Base-by-base conservation (phyloP, 441 rosid genomes). In the Jatropha multifida region DNA sequence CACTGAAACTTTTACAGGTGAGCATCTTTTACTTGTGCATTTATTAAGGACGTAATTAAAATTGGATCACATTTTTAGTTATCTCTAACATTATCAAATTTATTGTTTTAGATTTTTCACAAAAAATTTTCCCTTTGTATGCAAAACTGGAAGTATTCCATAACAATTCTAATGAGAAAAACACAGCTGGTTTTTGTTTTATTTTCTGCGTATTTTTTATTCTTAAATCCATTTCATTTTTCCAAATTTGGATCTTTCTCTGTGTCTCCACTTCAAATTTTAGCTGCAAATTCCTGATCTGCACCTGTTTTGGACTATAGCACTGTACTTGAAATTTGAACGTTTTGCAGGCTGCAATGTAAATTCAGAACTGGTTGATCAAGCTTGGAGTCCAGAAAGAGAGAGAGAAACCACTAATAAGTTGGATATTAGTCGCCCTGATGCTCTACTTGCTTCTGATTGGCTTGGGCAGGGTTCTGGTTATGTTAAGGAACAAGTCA, bases 381-480 rank as follows among this genome's bases (percentile, higher is more conserved):
- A 80, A 71, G 77, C 77, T 32, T 88, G 86, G 89, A 83, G 83
- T 63, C 81, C 88, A 23, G 90, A 82, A 71, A 78, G 82, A 59
- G 86, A 81, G 76, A 85, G 79, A 59, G 89, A 82, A 79, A 79
- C 71, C 60, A 63, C 72, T 61, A 27, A 74, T 60, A 56, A 58
- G 70, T 67, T 83, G 71, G 92, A 86, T 75, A 51, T 80, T 68
- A 82, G 81, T 72, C 71, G 83, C 65, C 88, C 94, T 41, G 96
- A 91, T 77, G 91, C 89, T 55, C 79, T 92, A 74, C 90, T 91
- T 58, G 89, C 86, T 69, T 88, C 97, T 48, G 89, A 86, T 82
- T 94, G 97, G 97, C 78, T 89, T 69, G 96, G 89, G 76, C 91
- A 88, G 51, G 84, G 85, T 74, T 84, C 83, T 65, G 85, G 87